Conservation (phyloP, 2,329 filamentous ascomycete genomes). For the Aspergillus aculeatinus region DNA sequence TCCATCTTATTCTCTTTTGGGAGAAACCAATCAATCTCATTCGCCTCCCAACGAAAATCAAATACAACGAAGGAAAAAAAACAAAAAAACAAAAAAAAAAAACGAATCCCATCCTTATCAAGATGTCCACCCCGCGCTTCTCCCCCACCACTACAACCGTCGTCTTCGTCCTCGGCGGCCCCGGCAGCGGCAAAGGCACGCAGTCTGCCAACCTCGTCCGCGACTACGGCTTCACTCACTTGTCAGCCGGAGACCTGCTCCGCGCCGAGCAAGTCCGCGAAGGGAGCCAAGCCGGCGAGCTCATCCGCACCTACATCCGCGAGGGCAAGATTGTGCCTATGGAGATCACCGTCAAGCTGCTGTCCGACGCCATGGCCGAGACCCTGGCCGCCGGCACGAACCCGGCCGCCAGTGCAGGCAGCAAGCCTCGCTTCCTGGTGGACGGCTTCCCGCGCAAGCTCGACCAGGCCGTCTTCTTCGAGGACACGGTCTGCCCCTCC, state of each 20-base stretch:
- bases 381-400: background rate
- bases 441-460: slow-evolving; percentile 93
- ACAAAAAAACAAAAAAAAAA: background rate
- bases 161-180: slow-evolving; percentile 92
- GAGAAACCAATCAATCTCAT: no score
- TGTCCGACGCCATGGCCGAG: slow-evolving; percentile 87
- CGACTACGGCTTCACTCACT: slow-evolving; percentile 87
- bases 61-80: no score
- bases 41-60: no score
- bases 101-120: background rate
- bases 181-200: slow-evolving; percentile 93
- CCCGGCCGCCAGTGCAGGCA: slow-evolving; percentile 3
- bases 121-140: slow-evolving; percentile 65
- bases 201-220: slow-evolving; percentile 86
- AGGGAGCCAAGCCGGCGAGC: slow-evolving; percentile 82
- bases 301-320: slow-evolving; percentile 92
- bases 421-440: slow-evolving; percentile 70
- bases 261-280: slow-evolving; percentile 88
- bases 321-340: slow-evolving; percentile 97
- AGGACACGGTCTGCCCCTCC: slow-evolving; percentile 80
- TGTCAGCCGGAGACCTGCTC: slow-evolving; percentile 89
- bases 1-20: no score
- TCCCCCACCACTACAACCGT: slow-evolving; percentile 79
- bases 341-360: slow-evolving; percentile 90
- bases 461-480: slow-evolving; percentile 93